phyloP scores from a whole-genome alignment of 768 basidiomycete species.

The Mycena amicta region DNA sequence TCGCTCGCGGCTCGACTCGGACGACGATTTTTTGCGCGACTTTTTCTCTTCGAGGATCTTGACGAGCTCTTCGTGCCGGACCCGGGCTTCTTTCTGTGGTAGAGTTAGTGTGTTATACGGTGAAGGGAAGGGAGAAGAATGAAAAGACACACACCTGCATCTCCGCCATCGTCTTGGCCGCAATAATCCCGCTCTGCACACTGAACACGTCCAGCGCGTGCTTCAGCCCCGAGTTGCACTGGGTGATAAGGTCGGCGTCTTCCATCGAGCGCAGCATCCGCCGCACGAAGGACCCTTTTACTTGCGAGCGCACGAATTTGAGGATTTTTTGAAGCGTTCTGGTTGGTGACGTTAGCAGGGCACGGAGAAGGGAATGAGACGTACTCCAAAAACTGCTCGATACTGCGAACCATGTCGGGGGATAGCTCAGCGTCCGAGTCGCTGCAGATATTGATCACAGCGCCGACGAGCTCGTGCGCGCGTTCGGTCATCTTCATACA shows the following conservation, averaged over 20 bases:
- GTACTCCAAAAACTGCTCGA: slow-evolving; percentile 19
- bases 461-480: slow-evolving; percentile 18
- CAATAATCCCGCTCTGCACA: slow-evolving; percentile 18
- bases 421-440: slow-evolving; percentile 16
- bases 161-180: slow-evolving; percentile 17
- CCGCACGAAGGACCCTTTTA: slow-evolving; percentile 7
- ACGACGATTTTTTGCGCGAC: neutral
- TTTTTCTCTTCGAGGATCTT: slow-evolving; percentile 16
- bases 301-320: slow-evolving; percentile 12
- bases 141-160: slow-evolving; percentile 15
- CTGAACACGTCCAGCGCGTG: slow-evolving; percentile 19
- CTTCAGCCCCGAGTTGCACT: slow-evolving; percentile 15
- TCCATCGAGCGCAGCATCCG: slow-evolving; percentile 15
- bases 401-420: slow-evolving; percentile 12
- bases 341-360: neutral
- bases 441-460: slow-evolving; percentile 19
- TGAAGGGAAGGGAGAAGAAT: no score
- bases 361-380: neutral
- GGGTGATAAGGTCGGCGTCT: slow-evolving; percentile 13
- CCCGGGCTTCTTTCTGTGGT: slow-evolving; percentile 11
- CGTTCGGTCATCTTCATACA: slow-evolving; percentile 16
- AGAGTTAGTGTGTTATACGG: neutral
- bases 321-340: slow-evolving; percentile 19
- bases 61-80: slow-evolving; percentile 18
- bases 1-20: no score